Percentiles rank a stretch among this genome's conserved stretches.
Evolutionary conservation across 768 basidiomycete genomes (phyloP).

Genomic region (Russula sp.): DNA sequence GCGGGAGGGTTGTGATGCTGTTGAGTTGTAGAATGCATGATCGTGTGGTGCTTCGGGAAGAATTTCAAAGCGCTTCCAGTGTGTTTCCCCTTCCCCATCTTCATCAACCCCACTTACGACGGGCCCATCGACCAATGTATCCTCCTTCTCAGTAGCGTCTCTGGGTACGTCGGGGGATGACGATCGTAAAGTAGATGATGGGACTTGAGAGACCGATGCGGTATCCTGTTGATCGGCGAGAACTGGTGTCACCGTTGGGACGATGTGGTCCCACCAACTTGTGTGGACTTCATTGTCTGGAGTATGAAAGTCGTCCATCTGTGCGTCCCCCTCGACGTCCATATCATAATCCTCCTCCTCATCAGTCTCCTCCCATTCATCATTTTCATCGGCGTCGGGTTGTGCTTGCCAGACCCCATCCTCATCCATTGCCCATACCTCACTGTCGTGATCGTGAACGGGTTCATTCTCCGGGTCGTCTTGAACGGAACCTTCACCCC

Average conservation of each 20-base stretch:
- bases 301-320: slow-evolving; percentile 22
- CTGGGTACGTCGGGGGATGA: slow-evolving; percentile 36
- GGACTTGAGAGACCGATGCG: slow-evolving; percentile 26
- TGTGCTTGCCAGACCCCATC: slow-evolving; percentile 38
- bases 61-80: slow-evolving; percentile 83
- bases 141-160: slow-evolving; percentile 34
- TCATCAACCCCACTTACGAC: slow-evolving; percentile 25
- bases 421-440: slow-evolving; percentile 45
- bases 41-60: slow-evolving; percentile 72
- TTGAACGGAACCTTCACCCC: slow-evolving; percentile 47
- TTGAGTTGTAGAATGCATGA: slow-evolving; percentile 71
- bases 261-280: slow-evolving; percentile 28
- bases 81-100: slow-evolving; percentile 39
- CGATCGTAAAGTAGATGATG: slow-evolving; percentile 28
- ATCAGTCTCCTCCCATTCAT: slow-evolving; percentile 39
- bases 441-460: slow-evolving; percentile 41
- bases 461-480: slow-evolving; percentile 39
- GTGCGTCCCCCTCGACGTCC: slow-evolving; percentile 40
- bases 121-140: slow-evolving; percentile 34
- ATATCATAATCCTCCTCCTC: slow-evolving; percentile 40
- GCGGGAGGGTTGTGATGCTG: slow-evolving; percentile 64
- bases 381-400: slow-evolving; percentile 33
- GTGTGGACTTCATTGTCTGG: slow-evolving; percentile 20
- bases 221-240: slow-evolving; percentile 21
- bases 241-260: slow-evolving; percentile 19